Base-by-base conservation (phyloP, 371 early-diverging fungal species). In the Ordospora pajunii region DNA sequence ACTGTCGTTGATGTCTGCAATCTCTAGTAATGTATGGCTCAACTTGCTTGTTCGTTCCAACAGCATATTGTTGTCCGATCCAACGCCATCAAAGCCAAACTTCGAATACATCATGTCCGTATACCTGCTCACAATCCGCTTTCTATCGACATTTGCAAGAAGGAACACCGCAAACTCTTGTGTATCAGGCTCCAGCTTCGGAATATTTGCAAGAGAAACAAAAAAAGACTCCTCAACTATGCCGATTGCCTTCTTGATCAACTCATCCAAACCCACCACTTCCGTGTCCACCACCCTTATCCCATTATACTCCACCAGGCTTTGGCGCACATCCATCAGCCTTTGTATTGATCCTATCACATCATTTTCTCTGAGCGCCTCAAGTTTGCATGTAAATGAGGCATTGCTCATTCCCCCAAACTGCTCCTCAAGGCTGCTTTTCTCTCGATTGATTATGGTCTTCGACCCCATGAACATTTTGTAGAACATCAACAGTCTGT, bases 141-240 rank as follows among this genome's bases (percentile, higher is more conserved):
- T 76, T 44, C 11, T 53, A 50, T 79, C 50, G 14, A 8, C 4
- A 23, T 64, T 9, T 27, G 67, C 14, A 32, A 73, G 22, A 10
- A 79, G 44, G 46, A 79, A 79, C 14, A 43, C 1, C 21, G 76
- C 43, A 49, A 76, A 62, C 22, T 48, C 40, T 43, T 67, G 49
- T 12, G 70, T 42, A 4, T 75, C 48, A 27, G 71, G 42, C 6
- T 54, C 45, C 45, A 54, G 32, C 17, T 67, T 37, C 3, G 54
- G 46, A 1, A 54, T 4, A n/a, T 43, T 46, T 46, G 7, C 32
- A 14, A 79, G 53, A 43, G 72, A 67, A 0, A 32, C 43, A 49
- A 79, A 71, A 68, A 72, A 75, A 0, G 76, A 42, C 9, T 52
- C 27, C 23, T 76, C 54, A 42, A 75, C 51, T n/a, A 17, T 37